These are phyloP conservation scores for Aspergillus uvarum DNA, from an alignment of 2,329 filamentous ascomycete genomes.

Conservation along the genomic window DNA sequence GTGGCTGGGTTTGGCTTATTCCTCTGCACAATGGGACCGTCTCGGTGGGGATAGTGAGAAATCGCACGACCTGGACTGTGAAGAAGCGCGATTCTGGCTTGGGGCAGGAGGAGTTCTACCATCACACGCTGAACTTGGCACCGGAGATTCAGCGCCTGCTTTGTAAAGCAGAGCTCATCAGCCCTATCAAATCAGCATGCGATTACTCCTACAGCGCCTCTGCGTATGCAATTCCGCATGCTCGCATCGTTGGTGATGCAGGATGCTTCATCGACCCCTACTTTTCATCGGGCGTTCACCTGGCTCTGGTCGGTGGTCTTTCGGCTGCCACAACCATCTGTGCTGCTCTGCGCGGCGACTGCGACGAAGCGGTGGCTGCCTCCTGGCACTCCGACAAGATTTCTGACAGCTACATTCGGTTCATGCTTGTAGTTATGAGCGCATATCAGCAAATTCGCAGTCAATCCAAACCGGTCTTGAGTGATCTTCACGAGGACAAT, in stretches of 20 bases:
- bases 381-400: constrained; percentile 48
- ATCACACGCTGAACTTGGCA: constrained; percentile 6
- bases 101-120: constrained; percentile 14
- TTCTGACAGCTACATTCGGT: constrained; percentile 49
- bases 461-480: constrained; percentile 4
- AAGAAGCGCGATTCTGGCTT: not conserved
- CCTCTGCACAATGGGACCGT: constrained; percentile 49
- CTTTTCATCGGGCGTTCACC: constrained; percentile 51
- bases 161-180: constrained; percentile 31
- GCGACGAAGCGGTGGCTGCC: constrained; percentile 37
- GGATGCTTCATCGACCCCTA: constrained; percentile 52
- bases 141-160: constrained; percentile 32
- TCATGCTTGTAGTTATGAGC: constrained; percentile 40
- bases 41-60: constrained; percentile 3
- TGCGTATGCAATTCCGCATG: constrained; percentile 40
- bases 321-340: constrained; percentile 48
- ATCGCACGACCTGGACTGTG: not conserved
- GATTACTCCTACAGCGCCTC: constrained; percentile 52
- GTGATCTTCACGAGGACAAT: constrained; percentile 1
- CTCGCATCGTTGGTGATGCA: constrained; percentile 50
- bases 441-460: constrained; percentile 13
- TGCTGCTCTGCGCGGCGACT: constrained; percentile 24
- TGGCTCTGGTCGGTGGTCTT: constrained; percentile 46
- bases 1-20: constrained; percentile 55
- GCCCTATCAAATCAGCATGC: constrained; percentile 43